A percentile compares a stretch with the other conserved stretches of the same genome.
These are phyloP conservation scores for Plasmodium gonderi DNA, from an alignment of 169 alveolate genomes.

Conservation along the genomic window DNA sequence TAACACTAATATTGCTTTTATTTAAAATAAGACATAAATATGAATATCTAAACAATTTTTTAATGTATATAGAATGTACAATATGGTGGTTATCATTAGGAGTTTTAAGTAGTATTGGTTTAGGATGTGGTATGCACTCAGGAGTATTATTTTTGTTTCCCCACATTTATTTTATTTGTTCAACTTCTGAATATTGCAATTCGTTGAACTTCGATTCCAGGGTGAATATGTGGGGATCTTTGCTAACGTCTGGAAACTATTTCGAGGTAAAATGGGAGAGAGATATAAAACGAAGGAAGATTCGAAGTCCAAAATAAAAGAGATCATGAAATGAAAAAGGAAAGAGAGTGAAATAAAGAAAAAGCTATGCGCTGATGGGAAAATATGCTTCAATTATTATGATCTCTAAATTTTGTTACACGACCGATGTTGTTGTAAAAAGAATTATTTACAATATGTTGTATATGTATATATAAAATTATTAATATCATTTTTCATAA, in stretches of 20 bases:
- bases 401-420: too few species aligned
- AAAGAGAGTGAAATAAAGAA: neutral
- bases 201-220: slow-evolving; percentile 82
- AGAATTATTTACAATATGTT: too few species aligned
- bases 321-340: neutral
- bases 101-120: slow-evolving; percentile 83
- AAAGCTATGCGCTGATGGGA: neutral
- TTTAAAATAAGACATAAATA: slow-evolving; percentile 63
- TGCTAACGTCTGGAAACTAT: slow-evolving; percentile 74
- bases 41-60: slow-evolving; percentile 56
- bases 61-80: slow-evolving; percentile 69
- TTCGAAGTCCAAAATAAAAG: neutral
- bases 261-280: slow-evolving; percentile 50
- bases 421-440: too few species aligned
- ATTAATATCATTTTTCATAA: neutral
- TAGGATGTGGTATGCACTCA: slow-evolving; percentile 88
- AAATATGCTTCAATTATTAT: neutral
- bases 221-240: slow-evolving; percentile 78
- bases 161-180: slow-evolving; percentile 82
- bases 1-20: slow-evolving; percentile 36
- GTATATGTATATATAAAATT: neutral
- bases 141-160: slow-evolving; percentile 87
- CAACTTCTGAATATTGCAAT: slow-evolving; percentile 82
- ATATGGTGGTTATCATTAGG: slow-evolving; percentile 88
- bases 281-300: neutral